Evolutionary conservation across 176 grass and related monocot genomes (phyloP).

Genomic region (Lolium rigidum): DNA sequence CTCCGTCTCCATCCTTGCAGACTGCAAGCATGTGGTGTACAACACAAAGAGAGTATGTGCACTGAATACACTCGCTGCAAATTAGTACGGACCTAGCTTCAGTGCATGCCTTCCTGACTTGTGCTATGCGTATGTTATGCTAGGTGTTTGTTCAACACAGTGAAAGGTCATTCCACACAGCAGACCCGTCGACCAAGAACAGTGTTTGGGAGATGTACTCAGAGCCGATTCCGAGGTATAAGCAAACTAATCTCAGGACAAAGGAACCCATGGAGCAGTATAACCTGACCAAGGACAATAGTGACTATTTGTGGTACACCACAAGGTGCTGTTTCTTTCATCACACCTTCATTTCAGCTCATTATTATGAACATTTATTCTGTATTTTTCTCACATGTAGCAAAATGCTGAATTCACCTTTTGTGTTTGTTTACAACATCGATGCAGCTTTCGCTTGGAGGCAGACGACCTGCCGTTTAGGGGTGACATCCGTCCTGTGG

Average conservation of each 20-base stretch:
- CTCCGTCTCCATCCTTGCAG: conserved; percentile 79
- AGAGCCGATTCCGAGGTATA: conserved; percentile 56
- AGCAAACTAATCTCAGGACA: conserved; percentile 40
- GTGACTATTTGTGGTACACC: conserved; percentile 89
- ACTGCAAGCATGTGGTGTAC: conserved; percentile 78
- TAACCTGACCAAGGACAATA: conserved; percentile 78
- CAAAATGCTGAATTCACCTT: not conserved
- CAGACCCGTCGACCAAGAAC: conserved; percentile 42
- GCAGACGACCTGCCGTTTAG: conserved; percentile 82
- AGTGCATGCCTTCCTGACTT: not conserved
- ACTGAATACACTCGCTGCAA: not conserved
- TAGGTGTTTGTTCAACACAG: conserved; percentile 92
- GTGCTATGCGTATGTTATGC: conserved; percentile 24
- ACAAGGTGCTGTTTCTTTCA: conserved; percentile 65
- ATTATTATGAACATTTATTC: conserved; percentile 1
- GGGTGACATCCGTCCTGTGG: conserved; percentile 76
- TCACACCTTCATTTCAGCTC: conserved; percentile 16
- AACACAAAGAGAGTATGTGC: conserved; percentile 81
- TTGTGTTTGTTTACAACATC: conserved; percentile 27
- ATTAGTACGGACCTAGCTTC: conserved; percentile 2
- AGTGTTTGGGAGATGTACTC: conserved; percentile 75
- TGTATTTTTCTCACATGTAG: not conserved
- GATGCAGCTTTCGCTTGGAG: conserved; percentile 75
- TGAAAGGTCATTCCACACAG: conserved; percentile 37
- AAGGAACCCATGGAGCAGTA: conserved; percentile 68